These are phyloP conservation scores for Sonneratia caseolaris DNA, from an alignment of 345 rosid genomes.

Conservation along the genomic window DNA sequence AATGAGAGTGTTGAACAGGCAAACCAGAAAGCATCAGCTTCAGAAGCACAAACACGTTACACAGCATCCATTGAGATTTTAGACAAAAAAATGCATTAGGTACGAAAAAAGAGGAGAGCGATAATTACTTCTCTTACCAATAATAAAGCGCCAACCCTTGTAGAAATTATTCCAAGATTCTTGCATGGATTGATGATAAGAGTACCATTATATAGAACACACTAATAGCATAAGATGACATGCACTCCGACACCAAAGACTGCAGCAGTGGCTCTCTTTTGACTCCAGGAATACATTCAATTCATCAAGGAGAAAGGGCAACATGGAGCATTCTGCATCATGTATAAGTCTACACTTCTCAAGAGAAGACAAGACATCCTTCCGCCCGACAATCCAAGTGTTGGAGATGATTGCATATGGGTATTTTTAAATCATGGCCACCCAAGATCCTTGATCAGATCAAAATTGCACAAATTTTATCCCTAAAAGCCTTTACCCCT, in stretches of 20 bases:
- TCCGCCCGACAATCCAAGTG: background rate
- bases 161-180: constrained; percentile 59
- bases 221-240: constrained; percentile 44
- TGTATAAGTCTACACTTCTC: constrained; percentile 5
- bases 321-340: too few relatives aligned
- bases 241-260: constrained; percentile 48
- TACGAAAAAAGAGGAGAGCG: constrained; percentile 22
- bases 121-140: constrained; percentile 58
- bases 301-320: constrained; percentile 13
- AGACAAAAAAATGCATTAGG: background rate
- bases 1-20: constrained; percentile 3
- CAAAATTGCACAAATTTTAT: background rate
- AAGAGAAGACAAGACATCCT: background rate
- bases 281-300: constrained; percentile 32
- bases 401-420: background rate
- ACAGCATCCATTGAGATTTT: constrained; percentile 8
- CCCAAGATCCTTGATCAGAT: background rate
- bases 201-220: constrained; percentile 44
- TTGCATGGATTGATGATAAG: constrained; percentile 61
- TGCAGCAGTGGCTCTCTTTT: constrained; percentile 41
- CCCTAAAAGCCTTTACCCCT: background rate
- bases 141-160: constrained; percentile 52
- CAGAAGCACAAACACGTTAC: constrained; percentile 10
- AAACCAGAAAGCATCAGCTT: constrained; percentile 11
- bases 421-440: background rate